Percentiles rank a stretch among this genome's conserved stretches.
These are phyloP conservation scores for Leccinum variicolor DNA, from an alignment of 768 basidiomycete species.

Conservation along the genomic window DNA sequence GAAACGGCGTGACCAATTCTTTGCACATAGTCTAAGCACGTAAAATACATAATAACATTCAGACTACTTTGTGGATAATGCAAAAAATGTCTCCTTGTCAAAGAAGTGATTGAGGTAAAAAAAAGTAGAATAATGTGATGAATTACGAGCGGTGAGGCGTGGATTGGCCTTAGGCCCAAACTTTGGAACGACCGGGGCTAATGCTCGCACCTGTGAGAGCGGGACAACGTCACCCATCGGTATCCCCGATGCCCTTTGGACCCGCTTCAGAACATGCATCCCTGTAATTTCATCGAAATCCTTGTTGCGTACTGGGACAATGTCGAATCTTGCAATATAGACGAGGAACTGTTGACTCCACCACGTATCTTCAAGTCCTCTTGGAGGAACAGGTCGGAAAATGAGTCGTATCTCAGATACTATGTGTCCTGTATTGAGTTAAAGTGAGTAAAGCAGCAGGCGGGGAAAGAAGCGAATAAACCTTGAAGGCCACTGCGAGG, in stretches of 20 bases:
- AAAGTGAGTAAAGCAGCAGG: too few relatives aligned
- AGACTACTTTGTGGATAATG: not conserved
- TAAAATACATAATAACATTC: too few relatives aligned
- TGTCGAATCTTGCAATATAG: constrained; percentile 26
- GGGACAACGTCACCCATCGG: constrained; percentile 29
- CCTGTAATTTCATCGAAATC: constrained; percentile 15
- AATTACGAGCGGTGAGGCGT: constrained; percentile 19
- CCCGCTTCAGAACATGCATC: constrained; percentile 23
- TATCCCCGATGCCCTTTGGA: constrained; percentile 3
- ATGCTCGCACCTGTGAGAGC: constrained; percentile 18
- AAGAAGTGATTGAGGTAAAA: constrained; percentile 33
- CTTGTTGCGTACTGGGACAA: constrained; percentile 16
- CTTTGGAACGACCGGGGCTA: constrained; percentile 25
- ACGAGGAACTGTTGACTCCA: constrained; percentile 13
- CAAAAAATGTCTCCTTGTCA: constrained; percentile 24
- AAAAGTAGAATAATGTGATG: constrained; percentile 13
- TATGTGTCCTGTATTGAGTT: too few relatives aligned
- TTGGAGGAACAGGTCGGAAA: constrained; percentile 8
- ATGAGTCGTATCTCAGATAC: constrained; percentile 14
- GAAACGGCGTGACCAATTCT: too few relatives aligned
- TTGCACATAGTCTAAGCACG: too few relatives aligned
- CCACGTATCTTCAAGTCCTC: not conserved
- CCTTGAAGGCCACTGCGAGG: too few relatives aligned
- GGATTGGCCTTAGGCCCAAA: constrained; percentile 24
- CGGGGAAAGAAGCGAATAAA: too few relatives aligned